phyloP scores from a whole-genome alignment of 1,284 basidiomycete genomes.

The Caloboletus firmus region DNA sequence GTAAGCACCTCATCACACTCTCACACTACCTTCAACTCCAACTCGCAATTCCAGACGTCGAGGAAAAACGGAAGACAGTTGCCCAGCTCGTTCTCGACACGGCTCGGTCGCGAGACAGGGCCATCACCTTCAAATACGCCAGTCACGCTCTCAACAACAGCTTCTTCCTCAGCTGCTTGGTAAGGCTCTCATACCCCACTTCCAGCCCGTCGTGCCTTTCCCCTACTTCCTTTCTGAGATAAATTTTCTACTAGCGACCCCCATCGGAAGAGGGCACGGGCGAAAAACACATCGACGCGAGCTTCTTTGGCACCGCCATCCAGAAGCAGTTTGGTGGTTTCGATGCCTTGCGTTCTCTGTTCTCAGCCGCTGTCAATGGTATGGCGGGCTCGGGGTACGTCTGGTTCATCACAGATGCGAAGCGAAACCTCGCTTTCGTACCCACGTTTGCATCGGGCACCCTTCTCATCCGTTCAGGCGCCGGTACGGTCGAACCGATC shows the following conservation, averaged over 20 bases:
- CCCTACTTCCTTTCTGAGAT: background rate
- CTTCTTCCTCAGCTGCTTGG: slow-evolving; percentile 88
- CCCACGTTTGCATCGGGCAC: slow-evolving; percentile 92
- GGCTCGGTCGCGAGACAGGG: slow-evolving; percentile 59
- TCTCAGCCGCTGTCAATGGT: slow-evolving; percentile 76
- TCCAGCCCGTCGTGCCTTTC: fast-evolving
- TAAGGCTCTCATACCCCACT: slow-evolving; percentile 46
- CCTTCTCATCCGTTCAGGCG: slow-evolving; percentile 70
- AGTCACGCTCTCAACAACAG: slow-evolving; percentile 92
- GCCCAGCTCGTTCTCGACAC: slow-evolving; percentile 77
- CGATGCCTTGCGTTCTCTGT: slow-evolving; percentile 70
- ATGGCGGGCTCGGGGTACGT: slow-evolving; percentile 85
- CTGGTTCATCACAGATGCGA: slow-evolving; percentile 79
- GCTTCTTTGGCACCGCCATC: slow-evolving; percentile 44
- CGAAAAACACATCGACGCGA: slow-evolving; percentile 44
- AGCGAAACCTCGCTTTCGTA: slow-evolving; percentile 66
- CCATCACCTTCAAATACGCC: slow-evolving; percentile 89
- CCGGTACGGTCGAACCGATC: slow-evolving; percentile 38
- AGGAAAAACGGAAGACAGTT: slow-evolving; percentile 59
- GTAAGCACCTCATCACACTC: slow-evolving; percentile 44
- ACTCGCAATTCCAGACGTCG: slow-evolving; percentile 47
- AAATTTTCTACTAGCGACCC: slow-evolving; percentile 49
- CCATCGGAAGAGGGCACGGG: slow-evolving; percentile 43
- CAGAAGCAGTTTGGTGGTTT: slow-evolving; percentile 61
- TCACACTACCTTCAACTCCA: slow-evolving; percentile 8